Evolutionary conservation across 257 asterid genomes (phyloP), one percentile per base, ranked within the genome.

Genomic region (Coffea eugenioides): DNA sequence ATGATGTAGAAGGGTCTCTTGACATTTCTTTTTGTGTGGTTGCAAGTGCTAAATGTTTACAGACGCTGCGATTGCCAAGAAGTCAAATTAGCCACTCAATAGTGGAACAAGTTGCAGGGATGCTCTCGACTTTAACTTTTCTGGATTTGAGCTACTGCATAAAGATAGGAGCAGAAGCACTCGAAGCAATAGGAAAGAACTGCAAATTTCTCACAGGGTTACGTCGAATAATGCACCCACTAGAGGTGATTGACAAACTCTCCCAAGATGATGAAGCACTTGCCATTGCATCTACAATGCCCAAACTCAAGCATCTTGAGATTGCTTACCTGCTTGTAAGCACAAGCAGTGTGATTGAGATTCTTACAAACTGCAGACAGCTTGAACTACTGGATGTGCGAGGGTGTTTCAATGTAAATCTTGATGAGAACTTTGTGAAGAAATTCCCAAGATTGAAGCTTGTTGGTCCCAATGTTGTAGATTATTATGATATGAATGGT

Each of bases 121-220:
- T 64, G 86, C 79, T 95, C 10, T 87, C 90, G 0, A 54, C 81
- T 21, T 57, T 95, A n/a, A 93, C 97, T 7, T 84, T 75, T 31
- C 67, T 95, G 25, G 98, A 95, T 77, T 70, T 95, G 89, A 95
- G 98, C 88, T 91, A 90, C 76, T 95, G 98, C 90, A 80, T 84
- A 34, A 86, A 82, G 12, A 77, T 95, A 7, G 98, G 98, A 76
- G 97, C 97, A 5, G 80, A 72, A 64, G 92, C 92, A 20, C 90
- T 95, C 0, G 97, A 90, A 82, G 88, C 91, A 0, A 69, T 93
- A 36, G 98, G 98, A 41, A 88, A 89, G 80, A 73, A 89, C 81
- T 93, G 98, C 74, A 91, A 83, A 77, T 87, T 79, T 52, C 90
- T 95, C 69, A 85, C 89, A 43, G 83, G 82, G 74, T 81, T 95